phyloP scores from a whole-genome alignment of 2,329 filamentous ascomycete species.

The Graphium sp. region DNA sequence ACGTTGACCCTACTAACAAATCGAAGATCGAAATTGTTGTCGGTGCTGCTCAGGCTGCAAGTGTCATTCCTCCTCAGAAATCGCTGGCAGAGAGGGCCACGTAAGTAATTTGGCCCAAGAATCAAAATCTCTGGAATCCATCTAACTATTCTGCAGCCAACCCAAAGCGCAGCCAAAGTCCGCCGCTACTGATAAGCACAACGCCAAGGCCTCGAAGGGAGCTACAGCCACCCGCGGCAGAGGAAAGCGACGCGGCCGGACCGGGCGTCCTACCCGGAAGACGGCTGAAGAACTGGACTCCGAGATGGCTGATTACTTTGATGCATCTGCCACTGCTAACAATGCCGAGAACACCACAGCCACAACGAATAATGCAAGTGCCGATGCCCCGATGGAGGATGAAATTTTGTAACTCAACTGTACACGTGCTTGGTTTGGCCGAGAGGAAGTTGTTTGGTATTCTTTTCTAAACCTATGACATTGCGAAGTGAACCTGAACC shows the following conservation, averaged over 20 bases:
- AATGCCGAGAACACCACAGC: constrained; percentile 27
- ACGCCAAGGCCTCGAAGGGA: constrained; percentile 27
- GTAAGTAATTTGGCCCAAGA: constrained; percentile 20
- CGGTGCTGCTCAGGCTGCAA: constrained; percentile 54
- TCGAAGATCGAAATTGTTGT: constrained; percentile 77
- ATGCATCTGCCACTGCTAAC: constrained; percentile 21
- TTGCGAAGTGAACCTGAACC: too few species aligned
- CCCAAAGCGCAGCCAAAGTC: constrained; percentile 67
- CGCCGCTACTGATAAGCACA: constrained; percentile 57
- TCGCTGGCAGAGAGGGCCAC: constrained; percentile 70
- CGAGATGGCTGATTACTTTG: constrained; percentile 96
- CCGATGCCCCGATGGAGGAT: constrained; percentile 49
- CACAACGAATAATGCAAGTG: constrained; percentile 25
- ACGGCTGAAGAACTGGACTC: constrained; percentile 89
- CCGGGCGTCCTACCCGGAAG: constrained; percentile 59
- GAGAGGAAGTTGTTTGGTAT: not conserved
- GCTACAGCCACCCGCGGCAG: constrained; percentile 24
- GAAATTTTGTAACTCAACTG: too few species aligned
- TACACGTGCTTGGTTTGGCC: too few species aligned
- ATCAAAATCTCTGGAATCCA: constrained; percentile 8
- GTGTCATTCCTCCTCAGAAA: constrained; percentile 48
- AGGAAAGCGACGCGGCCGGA: constrained; percentile 34
- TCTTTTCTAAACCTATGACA: too few species aligned
- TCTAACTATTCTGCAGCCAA: constrained; percentile 20
- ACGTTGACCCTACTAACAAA: constrained; percentile 4